Evolutionary conservation across 768 basidiomycete species (phyloP).

Genomic region (Fibroporia radiculosa): DNA sequence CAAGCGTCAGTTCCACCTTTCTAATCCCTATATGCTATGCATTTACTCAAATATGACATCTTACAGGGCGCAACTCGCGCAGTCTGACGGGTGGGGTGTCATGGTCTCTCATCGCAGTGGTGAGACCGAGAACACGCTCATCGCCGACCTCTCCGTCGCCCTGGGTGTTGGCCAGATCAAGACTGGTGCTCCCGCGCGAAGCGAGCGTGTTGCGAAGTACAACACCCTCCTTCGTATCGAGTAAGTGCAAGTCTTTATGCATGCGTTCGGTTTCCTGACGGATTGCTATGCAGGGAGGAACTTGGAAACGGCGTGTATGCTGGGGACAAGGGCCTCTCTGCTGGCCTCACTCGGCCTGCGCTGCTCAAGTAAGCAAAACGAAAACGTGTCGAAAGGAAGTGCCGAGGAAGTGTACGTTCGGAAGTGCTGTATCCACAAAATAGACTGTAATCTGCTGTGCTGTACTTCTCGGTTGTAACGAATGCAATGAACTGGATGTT

Average conservation of each 20-base stretch:
- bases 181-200: constrained; percentile 94
- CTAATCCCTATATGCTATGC: background rate
- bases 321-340: constrained; percentile 72
- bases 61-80: constrained; percentile 74
- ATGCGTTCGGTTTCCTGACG: constrained; percentile 9
- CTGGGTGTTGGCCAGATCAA: constrained; percentile 94
- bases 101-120: constrained; percentile 99
- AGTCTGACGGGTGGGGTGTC: constrained; percentile 96
- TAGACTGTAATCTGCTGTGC: constrained; percentile 4
- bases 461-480: background rate
- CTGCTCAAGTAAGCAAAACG: constrained; percentile 49
- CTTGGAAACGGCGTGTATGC: constrained; percentile 67
- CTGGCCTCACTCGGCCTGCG: constrained; percentile 65
- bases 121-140: constrained; percentile 96
- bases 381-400: constrained; percentile 5
- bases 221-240: constrained; percentile 86
- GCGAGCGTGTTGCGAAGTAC: constrained; percentile 96
- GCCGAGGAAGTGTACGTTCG: constrained; percentile 2
- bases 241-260: constrained; percentile 37
- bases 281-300: constrained; percentile 52
- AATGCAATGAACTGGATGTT: background rate
- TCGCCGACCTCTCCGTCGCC: constrained; percentile 92
- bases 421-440: background rate
- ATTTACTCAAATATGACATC: background rate
- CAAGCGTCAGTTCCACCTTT: constrained; percentile 69